Percentiles rank a stretch among this genome's conserved stretches.
Evolutionary conservation across 176 grass and related monocot genomes (phyloP).

Genomic region (Ensete ventricosum): DNA sequence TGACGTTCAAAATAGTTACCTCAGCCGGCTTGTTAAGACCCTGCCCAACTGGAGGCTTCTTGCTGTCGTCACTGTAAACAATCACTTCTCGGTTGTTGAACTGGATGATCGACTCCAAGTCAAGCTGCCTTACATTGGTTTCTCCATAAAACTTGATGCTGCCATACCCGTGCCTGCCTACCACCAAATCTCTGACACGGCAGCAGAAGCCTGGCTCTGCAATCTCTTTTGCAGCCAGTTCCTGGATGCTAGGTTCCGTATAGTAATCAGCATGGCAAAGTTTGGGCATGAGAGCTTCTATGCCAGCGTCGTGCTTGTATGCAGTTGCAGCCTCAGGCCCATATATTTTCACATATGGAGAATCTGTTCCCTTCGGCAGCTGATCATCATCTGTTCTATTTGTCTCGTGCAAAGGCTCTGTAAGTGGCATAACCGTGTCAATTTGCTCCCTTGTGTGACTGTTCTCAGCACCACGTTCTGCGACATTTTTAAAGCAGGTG

Average conservation of each 20-base stretch:
- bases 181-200: conserved; percentile 55
- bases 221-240: conserved; percentile 75
- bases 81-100: conserved; percentile 83
- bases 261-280: conserved; percentile 64
- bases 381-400: conserved; percentile 22
- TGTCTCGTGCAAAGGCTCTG: conserved; percentile 20
- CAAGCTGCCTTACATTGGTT: conserved; percentile 59
- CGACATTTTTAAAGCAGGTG: not conserved
- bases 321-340: conserved; percentile 11
- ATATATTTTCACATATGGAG: conserved; percentile 6
- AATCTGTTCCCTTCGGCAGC: conserved; percentile 15
- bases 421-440: conserved; percentile 16
- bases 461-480: conserved; percentile 29
- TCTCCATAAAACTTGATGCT: conserved; percentile 75
- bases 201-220: conserved; percentile 57
- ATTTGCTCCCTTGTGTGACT: conserved; percentile 5
- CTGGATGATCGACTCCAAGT: conserved; percentile 58
- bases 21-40: conserved; percentile 73
- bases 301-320: conserved; percentile 25
- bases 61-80: conserved; percentile 67
- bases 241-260: conserved; percentile 51
- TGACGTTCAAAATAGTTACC: conserved; percentile 76
- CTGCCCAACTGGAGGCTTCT: conserved; percentile 70
- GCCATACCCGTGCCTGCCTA: conserved; percentile 61
- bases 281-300: conserved; percentile 57